phyloP scores from a whole-genome alignment of 2,329 filamentous ascomycete genomes.

The Neopestalotiopsis sp. region DNA sequence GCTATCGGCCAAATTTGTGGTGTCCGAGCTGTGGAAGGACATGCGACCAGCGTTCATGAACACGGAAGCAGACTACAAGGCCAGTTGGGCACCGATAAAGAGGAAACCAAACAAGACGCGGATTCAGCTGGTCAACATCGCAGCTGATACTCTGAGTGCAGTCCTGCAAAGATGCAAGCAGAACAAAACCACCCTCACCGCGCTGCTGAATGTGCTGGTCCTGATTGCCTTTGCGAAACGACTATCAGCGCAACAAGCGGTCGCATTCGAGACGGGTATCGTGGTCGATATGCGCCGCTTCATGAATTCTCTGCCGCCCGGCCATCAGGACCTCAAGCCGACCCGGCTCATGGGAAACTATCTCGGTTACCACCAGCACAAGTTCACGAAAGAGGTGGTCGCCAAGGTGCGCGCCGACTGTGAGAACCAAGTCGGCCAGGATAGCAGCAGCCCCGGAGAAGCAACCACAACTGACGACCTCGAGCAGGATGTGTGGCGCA shows the following conservation, averaged over 20 bases:
- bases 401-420: slow-evolving; percentile 5
- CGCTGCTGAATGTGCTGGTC: slow-evolving; percentile 32
- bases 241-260: slow-evolving; percentile 16
- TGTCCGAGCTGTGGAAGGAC: slow-evolving; percentile 27
- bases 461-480: neutral
- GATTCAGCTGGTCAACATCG: slow-evolving; percentile 27
- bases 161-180: slow-evolving; percentile 32
- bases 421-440: too few species aligned
- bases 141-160: slow-evolving; percentile 22
- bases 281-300: slow-evolving; percentile 30
- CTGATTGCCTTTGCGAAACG: slow-evolving; percentile 30
- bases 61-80: slow-evolving; percentile 15
- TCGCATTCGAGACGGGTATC: slow-evolving; percentile 21
- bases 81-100: slow-evolving; percentile 34
- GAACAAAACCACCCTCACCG: slow-evolving; percentile 36
- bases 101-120: slow-evolving; percentile 25
- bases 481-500: slow-evolving; percentile 31
- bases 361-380: slow-evolving; percentile 21
- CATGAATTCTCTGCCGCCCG: slow-evolving; percentile 19
- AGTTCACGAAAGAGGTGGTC: slow-evolving; percentile 7
- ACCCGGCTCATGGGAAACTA: slow-evolving; percentile 25
- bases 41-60: slow-evolving; percentile 24
- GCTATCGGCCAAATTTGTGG: slow-evolving; percentile 25
- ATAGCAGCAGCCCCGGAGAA: neutral
- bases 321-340: slow-evolving; percentile 18